Evolutionary conservation across 176 grass and related monocot genomes (phyloP), one percentile per base, ranked within the genome.

Genomic region (Puya raimondii): DNA sequence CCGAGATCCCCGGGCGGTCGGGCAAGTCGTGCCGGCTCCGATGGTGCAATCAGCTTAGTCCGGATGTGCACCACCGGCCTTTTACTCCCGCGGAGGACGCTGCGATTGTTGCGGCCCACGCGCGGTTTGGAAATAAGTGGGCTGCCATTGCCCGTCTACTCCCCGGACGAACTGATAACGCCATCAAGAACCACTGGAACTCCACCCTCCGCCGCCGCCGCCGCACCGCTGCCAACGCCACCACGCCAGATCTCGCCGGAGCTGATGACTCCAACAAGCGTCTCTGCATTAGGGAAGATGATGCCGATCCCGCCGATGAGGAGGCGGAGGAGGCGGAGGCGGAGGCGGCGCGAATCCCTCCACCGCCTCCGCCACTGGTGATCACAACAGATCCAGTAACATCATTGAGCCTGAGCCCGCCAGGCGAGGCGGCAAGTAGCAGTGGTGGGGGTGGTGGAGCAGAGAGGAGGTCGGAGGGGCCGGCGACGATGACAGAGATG

Each of bases 141-240:
- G 83, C 87, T 33, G 53, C 76, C 70, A 90, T 90, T 51, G 87
- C 87, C n/a, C 83, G 87, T 51, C 80, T 80, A 51, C 72, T 90
- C n/a, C 83, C 76, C 13, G 87, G 87, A 13, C 87, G 87, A 65
- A 85, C 87, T 13, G 87, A 90, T 61, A 86, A 90, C 76, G 68
- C 87, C 72, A 78, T 89, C 76, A 89, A 89, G 82, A 89, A 89
- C 69, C 87, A 89, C 69, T 89, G 87, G 87, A 89, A 89, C 69
- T 82, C 82, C 53, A 89, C 84, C 50, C 79, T 89, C 11, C 79
- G 76, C n/a, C 74, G 56, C 67, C 54, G 48, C 21, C 70, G 63
- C 51, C 66, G 57, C 9, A 10, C 20, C 9, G 21, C 12, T 1
- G 25, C 14, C 1, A 6, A n/a, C 18, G 50, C 42, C 58, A 5